Evolutionary conservation across 306 rosid species (phyloP), one percentile per base, ranked within the genome.

Genomic region (Astragalus glycyphyllos): DNA sequence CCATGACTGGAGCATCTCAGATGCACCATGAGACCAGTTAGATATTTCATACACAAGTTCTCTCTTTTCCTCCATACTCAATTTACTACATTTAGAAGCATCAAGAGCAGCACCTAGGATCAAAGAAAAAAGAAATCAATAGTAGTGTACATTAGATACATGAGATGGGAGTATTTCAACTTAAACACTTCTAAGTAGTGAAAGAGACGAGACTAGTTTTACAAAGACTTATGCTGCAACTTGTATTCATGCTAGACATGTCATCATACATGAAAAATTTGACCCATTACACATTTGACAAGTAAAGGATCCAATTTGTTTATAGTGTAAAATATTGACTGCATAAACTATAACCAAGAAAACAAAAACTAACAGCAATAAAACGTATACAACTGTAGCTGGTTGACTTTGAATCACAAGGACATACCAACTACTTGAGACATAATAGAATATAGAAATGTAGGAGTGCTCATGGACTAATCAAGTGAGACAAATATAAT

Each of bases 1-100:
- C 96, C 99, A 94, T 40, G 96, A 81, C 82, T 91, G 99, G 44
- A 94, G 86, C 72, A 81, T 67, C 74, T 94, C 97, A 12, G 86
- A 73, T 65, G 99, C 99, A 67, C 88, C 92, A 50, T 82, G 83
- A 9, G 95, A 70, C 93, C 84, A 78, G 55, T 86, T 85, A 44
- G 96, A 91, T 75, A 94, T 75, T 82, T 91, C 96, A 81, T 91
- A 84, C 5, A 95, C 96, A 67, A 95, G 85, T 68, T 81, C 96
- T 81, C 96, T 82, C 78, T 89, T 94, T 80, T 86, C 83, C 84
- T 94, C 96, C 89, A 89, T 83, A 69, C 85, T 91, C 90, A 89
- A 57, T 66, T 84, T 91, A 66, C 86, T 72, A 77, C 82, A 45
- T 68, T 85, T 91, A 34, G 92, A 71, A 50, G 81, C 88, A 74